Evolutionary conservation across 768 basidiomycete genomes (phyloP).

Genomic region (Boletus tomentosulus): DNA sequence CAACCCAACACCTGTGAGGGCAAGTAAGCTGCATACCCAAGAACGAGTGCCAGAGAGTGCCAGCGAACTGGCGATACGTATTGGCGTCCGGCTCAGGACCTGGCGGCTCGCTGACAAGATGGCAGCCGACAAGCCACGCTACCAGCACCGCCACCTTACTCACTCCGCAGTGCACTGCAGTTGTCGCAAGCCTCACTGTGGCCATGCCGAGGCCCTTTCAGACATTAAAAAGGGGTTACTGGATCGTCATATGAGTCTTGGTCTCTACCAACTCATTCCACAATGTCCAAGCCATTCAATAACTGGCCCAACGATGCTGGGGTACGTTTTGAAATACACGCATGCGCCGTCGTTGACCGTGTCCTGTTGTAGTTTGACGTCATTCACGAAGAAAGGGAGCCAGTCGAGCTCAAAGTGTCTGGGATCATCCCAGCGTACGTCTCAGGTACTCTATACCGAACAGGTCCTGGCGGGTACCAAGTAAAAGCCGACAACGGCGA

Average conservation of each 20-base stretch:
- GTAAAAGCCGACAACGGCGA: conserved; percentile 18
- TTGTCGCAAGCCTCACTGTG: too few species aligned
- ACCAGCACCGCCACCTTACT: too few species aligned
- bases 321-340: conserved; percentile 6
- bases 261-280: neutral
- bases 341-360: neutral
- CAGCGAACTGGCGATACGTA: too few species aligned
- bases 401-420: conserved; percentile 26
- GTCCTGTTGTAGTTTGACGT: conserved; percentile 22
- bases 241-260: neutral
- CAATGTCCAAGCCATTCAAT: conserved; percentile 26
- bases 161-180: too few species aligned
- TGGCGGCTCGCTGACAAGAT: too few species aligned
- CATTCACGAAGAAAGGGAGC: conserved; percentile 24
- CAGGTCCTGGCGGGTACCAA: conserved; percentile 35
- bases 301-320: conserved; percentile 30
- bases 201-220: too few species aligned
- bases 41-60: too few species aligned
- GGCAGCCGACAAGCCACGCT: too few species aligned
- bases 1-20: too few species aligned
- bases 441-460: conserved; percentile 36
- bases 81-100: too few species aligned
- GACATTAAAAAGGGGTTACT: neutral
- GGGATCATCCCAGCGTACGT: conserved; percentile 34
- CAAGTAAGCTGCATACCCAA: too few species aligned